Conservation (phyloP, 208 protist genomes). For the Herpetomonas samuelpessoai region DNA sequence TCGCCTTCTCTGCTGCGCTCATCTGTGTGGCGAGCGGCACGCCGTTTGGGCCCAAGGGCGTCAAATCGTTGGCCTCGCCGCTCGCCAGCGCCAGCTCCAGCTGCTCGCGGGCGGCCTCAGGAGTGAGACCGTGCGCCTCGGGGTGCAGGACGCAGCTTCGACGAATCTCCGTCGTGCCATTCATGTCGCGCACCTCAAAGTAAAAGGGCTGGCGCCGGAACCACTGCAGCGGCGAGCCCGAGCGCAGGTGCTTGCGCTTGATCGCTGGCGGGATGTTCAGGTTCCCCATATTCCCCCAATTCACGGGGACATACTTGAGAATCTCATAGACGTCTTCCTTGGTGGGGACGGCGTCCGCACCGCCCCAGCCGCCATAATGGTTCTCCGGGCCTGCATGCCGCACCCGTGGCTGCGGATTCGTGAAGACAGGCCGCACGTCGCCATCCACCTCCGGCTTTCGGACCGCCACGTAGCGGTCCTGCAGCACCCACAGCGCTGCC, state of each 20-base stretch:
- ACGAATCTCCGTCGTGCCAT: slow-evolving; percentile 68
- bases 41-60: slow-evolving; percentile 36
- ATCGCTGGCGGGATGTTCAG: slow-evolving; percentile 59
- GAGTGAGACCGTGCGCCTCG: slow-evolving; percentile 67
- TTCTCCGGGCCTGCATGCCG: slow-evolving; percentile 21
- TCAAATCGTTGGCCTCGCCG: slow-evolving; percentile 67
- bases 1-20: slow-evolving; percentile 20
- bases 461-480: background rate
- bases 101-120: slow-evolving; percentile 51
- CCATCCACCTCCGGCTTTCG: background rate
- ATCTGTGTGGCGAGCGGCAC: slow-evolving; percentile 15
- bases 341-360: slow-evolving; percentile 39
- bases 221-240: slow-evolving; percentile 50
- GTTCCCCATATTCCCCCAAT: slow-evolving; percentile 72
- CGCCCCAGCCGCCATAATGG: slow-evolving; percentile 76
- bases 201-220: slow-evolving; percentile 83
- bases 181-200: slow-evolving; percentile 79
- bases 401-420: slow-evolving; percentile 22
- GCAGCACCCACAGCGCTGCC: background rate
- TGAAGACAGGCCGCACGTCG: slow-evolving; percentile 37
- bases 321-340: slow-evolving; percentile 76
- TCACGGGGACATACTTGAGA: slow-evolving; percentile 79
- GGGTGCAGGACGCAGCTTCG: slow-evolving; percentile 76
- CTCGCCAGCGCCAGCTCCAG: slow-evolving; percentile 53
- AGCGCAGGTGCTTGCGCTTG: slow-evolving; percentile 63